phyloP scores from a whole-genome alignment of 257 asterid genomes.

The Solanum raphanifolium region DNA sequence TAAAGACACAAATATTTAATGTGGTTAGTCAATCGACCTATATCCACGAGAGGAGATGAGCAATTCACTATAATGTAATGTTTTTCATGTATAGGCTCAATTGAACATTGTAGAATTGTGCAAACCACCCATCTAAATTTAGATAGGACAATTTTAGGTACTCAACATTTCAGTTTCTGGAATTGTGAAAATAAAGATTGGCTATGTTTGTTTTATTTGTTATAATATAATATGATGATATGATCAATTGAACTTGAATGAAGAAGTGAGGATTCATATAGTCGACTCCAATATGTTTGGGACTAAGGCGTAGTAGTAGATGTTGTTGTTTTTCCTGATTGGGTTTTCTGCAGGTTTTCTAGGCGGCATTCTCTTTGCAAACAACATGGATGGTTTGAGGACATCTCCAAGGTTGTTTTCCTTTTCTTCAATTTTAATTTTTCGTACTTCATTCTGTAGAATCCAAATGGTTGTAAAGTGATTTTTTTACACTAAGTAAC shows the following conservation, averaged over 20 bases:
- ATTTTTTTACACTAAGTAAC: background rate
- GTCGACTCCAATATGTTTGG: background rate
- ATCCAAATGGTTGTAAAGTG: background rate
- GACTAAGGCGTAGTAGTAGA: background rate
- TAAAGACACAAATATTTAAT: too few species aligned
- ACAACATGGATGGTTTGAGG: background rate
- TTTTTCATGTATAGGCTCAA: background rate
- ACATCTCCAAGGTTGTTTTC: background rate
- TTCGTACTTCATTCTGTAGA: background rate
- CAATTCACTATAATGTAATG: too few species aligned
- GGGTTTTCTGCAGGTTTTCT: slow-evolving; percentile 10
- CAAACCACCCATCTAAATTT: background rate
- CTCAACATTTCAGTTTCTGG: background rate
- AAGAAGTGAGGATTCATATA: background rate
- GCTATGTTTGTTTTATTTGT: background rate
- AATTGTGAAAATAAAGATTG: background rate
- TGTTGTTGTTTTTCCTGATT: background rate
- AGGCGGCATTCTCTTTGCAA: background rate
- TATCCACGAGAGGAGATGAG: too few species aligned
- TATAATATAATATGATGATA: background rate
- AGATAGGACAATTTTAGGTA: background rate
- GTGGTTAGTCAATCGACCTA: too few species aligned
- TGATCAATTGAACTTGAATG: background rate
- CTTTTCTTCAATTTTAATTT: background rate
- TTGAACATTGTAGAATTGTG: background rate